Evolutionary conservation across 345 rosid species (phyloP), one percentile per base, ranked within the genome.

Genomic region (Linum usitatissimum): DNA sequence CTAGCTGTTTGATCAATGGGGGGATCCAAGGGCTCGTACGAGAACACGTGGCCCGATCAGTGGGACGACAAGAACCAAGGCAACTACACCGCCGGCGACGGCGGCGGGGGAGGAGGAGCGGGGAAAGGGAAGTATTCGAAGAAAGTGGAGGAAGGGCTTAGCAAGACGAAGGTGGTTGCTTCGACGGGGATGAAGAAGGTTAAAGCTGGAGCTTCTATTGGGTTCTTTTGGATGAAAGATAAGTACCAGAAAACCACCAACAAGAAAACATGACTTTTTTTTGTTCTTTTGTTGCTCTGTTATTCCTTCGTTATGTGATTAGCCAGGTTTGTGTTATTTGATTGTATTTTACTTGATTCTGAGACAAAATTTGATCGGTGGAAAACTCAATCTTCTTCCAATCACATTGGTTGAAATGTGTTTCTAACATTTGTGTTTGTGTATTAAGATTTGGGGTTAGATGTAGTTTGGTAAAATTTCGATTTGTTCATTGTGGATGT

Each of bases 31-130:
- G 18, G 57, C n/a, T 68, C 63, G 9, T 60, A 38, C 59, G 75
- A 68, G 23, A 71, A 59, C 53, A 15, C 73, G 12, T 75, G 76
- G 79, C 76, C 76, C n/a, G 76, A 71, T 59, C 79, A 71, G 30
- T 68, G 76, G 70, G 73, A 71, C 45, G 10, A 7, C 8, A 5
- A 13, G 51, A 9, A 40, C 40, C 21, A 18, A 5, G 63, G 62
- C 8, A 23, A 60, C 5, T 62, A 57, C 45, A 18, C 10, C 28
- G 36, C 64, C n/a, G 18, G 40, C 15, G 51, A 45, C 5, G 55
- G 34, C 55, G 36, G 54, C 60, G 67, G 56, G 15, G 17, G 3
- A 12, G 38, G 65, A 54, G 54, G 34, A 0, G 68, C 30, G 17
- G 57, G 61, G 20, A 68, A 64, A 19, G 30, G 70, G 6, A 71